A percentile compares a stretch with the other conserved stretches of the same genome.
Conservation (phyloP, 305 asterid genomes). For the Fraxinus baroniana region DNA sequence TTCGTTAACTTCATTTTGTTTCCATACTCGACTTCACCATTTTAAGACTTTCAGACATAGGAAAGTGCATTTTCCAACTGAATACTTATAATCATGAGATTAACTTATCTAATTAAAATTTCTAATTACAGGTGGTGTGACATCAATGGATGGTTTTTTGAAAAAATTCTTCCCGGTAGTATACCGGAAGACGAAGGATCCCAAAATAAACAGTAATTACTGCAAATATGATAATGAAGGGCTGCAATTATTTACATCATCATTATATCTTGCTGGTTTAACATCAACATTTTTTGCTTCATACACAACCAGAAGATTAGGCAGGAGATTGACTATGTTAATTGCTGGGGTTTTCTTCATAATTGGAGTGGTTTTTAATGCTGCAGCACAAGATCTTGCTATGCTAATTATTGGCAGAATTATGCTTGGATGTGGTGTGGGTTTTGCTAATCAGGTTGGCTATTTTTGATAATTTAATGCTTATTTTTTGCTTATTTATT, state of each 20-base stretch:
- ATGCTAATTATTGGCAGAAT: constrained; percentile 92
- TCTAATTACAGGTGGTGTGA: constrained; percentile 70
- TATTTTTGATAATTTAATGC: neutral
- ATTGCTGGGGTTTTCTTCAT: constrained; percentile 78
- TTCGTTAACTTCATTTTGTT: neutral
- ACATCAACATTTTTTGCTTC: constrained; percentile 89
- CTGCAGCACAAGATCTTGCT: constrained; percentile 81
- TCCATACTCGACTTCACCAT: neutral
- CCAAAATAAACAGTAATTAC: constrained; percentile 54
- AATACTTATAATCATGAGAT: too few relatives aligned
- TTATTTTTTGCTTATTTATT: neutral
- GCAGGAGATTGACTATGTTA: constrained; percentile 69
- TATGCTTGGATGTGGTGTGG: constrained; percentile 84
- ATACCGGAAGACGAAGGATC: constrained; percentile 31
- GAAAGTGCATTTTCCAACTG: too few relatives aligned
- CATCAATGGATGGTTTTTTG: constrained; percentile 67
- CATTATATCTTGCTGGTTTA: constrained; percentile 77
- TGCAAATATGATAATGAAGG: constrained; percentile 94
- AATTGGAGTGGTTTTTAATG: constrained; percentile 58
- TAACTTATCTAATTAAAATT: neutral
- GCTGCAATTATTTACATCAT: constrained; percentile 78
- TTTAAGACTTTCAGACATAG: neutral
- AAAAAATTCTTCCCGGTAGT: constrained; percentile 82
- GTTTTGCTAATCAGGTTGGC: constrained; percentile 86
- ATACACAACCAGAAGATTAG: constrained; percentile 77